Base-by-base conservation (phyloP, 2,329 filamentous ascomycete genomes). In the Chrysosporium queenslandicum region DNA sequence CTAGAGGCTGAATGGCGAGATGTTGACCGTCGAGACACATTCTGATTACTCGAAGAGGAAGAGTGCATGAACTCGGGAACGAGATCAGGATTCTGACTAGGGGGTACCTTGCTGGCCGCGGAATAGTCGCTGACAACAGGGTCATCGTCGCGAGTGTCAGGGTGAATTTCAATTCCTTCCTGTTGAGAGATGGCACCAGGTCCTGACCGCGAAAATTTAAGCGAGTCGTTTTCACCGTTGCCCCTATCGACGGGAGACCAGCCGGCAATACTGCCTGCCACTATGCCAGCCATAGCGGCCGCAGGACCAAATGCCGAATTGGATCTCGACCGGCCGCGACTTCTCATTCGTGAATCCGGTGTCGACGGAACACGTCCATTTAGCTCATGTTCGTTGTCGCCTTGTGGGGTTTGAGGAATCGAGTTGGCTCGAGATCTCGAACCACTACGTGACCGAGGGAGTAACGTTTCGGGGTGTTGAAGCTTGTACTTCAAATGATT, bases 181-280 rank as follows among this genome's bases (percentile, higher is more conserved):
- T 72, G 68, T 21, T 65, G 60, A 21, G 68, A 67, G 39, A 74
- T 55, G 0, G 68, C 70, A 6, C 67, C 66, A 9, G 64, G 62
- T 16, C 64, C 64, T 36, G 61, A 63, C 21, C 64, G 59, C 1
- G 68, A 65, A 56, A 73, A 71, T 12, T 61, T 64, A 51, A 69
- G 61, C 3, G 66, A 62, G 50, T 71, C 69, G n/a, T 60, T 60
- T 23, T 68, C 68, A 7, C 63, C 64, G 5, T 58, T 58, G 14
- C 36, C 55, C 50, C 76, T 68, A 55, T 81, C 79, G 50, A 82
- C 78, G 0, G 72, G 81, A 32, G 79, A 82, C 79, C 78, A 83
- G 39, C 79, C 80, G 39, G 75, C 79, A 58, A 84, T 76, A 62
- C 78, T 81, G 50, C 81, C 80, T n/a, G 80, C 81, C 34, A 83